Conservation (phyloP, 257 asterid species). For the Mentha longifolia region DNA sequence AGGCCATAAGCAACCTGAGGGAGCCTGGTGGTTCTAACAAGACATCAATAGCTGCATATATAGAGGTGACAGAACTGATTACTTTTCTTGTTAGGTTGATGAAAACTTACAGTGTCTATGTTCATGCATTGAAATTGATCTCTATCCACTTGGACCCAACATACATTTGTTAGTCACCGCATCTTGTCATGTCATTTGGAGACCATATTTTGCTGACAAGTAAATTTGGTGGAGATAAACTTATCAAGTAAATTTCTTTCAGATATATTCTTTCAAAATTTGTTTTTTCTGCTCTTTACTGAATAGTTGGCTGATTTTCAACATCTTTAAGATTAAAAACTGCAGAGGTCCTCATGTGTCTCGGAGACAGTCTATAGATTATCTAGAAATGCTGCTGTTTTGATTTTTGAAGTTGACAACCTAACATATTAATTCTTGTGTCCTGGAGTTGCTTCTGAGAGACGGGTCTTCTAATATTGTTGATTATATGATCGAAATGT, state of each 20-base stretch:
- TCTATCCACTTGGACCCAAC: background rate
- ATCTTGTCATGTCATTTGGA: conserved; percentile 2
- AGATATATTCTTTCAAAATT: background rate
- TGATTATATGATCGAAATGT: background rate
- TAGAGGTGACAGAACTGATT: conserved; percentile 59
- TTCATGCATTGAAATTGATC: conserved; percentile 21
- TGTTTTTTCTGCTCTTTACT: background rate
- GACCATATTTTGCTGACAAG: background rate
- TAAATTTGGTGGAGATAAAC: conserved; percentile 2
- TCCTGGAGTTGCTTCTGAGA: background rate
- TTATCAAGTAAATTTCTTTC: background rate
- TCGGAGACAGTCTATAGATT: conserved; percentile 21
- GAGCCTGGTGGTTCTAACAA: conserved; percentile 90
- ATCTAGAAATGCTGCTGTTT: too few species aligned
- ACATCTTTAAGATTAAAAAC: conserved; percentile 8
- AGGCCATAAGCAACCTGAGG: conserved; percentile 82
- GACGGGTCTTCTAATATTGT: background rate
- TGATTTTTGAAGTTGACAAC: background rate
- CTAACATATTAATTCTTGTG: background rate
- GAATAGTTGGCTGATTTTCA: background rate
- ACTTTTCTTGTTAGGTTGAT: conserved; percentile 2
- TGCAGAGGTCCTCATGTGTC: conserved; percentile 11
- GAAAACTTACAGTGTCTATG: conserved; percentile 21
- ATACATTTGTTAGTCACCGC: conserved; percentile 21
- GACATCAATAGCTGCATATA: conserved; percentile 81